Percentiles rank a stretch among this genome's conserved stretches.
Evolutionary conservation across 2,329 filamentous ascomycete genomes (phyloP).

Genomic region (Aureobasidium musti): DNA sequence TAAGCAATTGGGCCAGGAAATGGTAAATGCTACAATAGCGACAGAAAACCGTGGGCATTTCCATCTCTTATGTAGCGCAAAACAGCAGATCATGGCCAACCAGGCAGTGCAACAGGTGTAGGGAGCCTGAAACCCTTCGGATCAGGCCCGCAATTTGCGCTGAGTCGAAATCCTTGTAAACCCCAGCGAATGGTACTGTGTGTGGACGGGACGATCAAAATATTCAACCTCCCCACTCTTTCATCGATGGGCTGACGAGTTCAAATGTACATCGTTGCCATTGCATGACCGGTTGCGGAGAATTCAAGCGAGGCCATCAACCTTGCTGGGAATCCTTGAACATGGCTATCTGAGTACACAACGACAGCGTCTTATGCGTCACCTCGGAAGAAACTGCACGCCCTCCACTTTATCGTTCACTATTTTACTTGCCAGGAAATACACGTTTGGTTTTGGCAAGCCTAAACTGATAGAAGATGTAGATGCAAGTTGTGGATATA

Average conservation of each 20-base stretch:
- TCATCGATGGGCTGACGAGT: constrained; percentile 11
- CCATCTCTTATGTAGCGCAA: constrained; percentile 14
- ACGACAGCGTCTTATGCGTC: neutral
- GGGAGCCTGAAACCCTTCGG: constrained; percentile 25
- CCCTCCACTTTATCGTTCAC: neutral
- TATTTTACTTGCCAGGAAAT: neutral
- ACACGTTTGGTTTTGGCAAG: neutral
- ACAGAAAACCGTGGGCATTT: neutral
- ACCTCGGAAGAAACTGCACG: too few species aligned
- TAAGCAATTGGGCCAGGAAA: neutral
- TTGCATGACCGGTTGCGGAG: neutral
- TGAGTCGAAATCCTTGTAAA: constrained; percentile 14
- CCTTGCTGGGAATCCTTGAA: neutral
- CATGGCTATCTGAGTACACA: neutral
- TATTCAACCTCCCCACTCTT: constrained; percentile 14
- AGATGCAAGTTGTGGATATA: neutral
- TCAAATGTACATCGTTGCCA: constrained; percentile 12
- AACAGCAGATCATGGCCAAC: constrained; percentile 5
- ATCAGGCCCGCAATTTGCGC: constrained; percentile 24
- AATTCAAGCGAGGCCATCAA: neutral
- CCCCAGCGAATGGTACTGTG: constrained; percentile 5
- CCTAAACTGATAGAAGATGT: neutral
- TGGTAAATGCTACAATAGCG: neutral
- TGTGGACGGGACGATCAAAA: constrained; percentile 24
- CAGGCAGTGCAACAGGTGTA: constrained; percentile 9